Conservation (phyloP, 257 asterid genomes). For the Handroanthus guayacan region DNA sequence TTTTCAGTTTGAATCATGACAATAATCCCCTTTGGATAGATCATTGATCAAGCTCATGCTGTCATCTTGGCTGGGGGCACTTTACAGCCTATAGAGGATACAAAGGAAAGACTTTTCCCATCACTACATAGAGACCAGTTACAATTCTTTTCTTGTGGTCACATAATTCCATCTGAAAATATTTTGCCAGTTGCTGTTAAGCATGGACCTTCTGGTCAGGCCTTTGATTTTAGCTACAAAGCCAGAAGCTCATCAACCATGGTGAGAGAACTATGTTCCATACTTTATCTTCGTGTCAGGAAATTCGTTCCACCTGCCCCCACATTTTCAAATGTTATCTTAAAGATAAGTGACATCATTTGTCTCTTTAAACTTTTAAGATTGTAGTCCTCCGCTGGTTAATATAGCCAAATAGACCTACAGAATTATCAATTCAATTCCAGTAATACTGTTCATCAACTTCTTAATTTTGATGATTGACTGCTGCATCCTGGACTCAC, state of each 20-base stretch:
- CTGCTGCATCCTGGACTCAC: conserved; percentile 40
- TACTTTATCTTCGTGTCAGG: conserved; percentile 19
- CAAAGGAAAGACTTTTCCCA: conserved; percentile 90
- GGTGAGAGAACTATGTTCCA: conserved; percentile 55
- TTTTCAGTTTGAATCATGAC: conserved; percentile 18
- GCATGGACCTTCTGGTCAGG: conserved; percentile 81
- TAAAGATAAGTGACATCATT: neutral
- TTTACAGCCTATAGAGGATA: conserved; percentile 94
- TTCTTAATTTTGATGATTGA: conserved; percentile 27
- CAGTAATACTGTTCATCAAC: neutral
- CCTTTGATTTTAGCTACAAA: conserved; percentile 85
- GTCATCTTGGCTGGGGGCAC: conserved; percentile 96
- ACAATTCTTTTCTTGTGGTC: conserved; percentile 90
- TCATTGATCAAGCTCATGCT: conserved; percentile 81
- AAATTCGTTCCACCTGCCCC: neutral
- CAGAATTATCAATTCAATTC: conserved; percentile 10
- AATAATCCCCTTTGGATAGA: conserved; percentile 46
- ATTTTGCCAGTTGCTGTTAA: conserved; percentile 86
- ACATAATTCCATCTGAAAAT: conserved; percentile 82
- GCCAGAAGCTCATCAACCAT: conserved; percentile 73
- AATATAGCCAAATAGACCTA: neutral
- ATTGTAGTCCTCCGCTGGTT: neutral
- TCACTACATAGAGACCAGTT: conserved; percentile 58
- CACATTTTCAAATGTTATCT: conserved; percentile 13
- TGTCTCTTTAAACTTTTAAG: neutral